These are phyloP conservation scores for Ricinus communis DNA, from an alignment of 345 rosid species.

Conservation along the genomic window DNA sequence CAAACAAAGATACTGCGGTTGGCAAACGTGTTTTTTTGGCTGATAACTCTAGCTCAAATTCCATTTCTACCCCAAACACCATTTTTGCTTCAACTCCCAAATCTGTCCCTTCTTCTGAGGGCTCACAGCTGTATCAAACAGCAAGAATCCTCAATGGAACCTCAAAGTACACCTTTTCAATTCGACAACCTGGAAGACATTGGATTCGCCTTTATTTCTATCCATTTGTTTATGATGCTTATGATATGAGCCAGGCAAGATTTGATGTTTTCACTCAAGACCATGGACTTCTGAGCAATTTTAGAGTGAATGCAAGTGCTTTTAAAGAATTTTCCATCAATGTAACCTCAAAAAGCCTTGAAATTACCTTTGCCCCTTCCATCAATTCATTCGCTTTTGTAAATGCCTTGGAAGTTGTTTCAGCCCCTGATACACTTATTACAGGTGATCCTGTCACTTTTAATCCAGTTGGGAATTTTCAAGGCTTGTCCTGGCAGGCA, in stretches of 20 bases:
- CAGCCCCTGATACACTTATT: slow-evolving; percentile 64
- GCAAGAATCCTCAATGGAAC: slow-evolving; percentile 62
- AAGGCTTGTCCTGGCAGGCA: slow-evolving; percentile 55
- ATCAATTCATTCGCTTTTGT: slow-evolving; percentile 58
- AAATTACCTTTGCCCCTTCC: slow-evolving; percentile 59
- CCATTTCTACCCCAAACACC: slow-evolving; percentile 44
- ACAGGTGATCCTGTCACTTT: slow-evolving; percentile 31
- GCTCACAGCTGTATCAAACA: slow-evolving; percentile 62
- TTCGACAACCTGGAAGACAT: slow-evolving; percentile 59
- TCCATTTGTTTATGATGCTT: slow-evolving; percentile 54
- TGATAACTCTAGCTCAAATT: slow-evolving; percentile 54
- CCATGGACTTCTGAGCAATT: slow-evolving; percentile 54
- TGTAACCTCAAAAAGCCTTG: slow-evolving; percentile 47
- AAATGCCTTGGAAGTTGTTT: slow-evolving; percentile 79
- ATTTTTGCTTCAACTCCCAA: slow-evolving; percentile 43
- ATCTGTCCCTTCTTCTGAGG: slow-evolving; percentile 35
- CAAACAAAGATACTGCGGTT: slow-evolving; percentile 49
- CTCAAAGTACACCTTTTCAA: slow-evolving; percentile 62
- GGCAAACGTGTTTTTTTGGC: slow-evolving; percentile 59
- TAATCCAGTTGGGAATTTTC: slow-evolving; percentile 36
- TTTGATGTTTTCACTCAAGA: slow-evolving; percentile 59
- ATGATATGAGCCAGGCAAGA: slow-evolving; percentile 53
- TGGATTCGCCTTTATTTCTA: slow-evolving; percentile 87
- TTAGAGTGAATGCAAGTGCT: slow-evolving; percentile 33
- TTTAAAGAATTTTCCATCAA: slow-evolving; percentile 73